Evolutionary conservation across 768 basidiomycete genomes (phyloP), one percentile per base, ranked within the genome.

Genomic region (Chiua virens): DNA sequence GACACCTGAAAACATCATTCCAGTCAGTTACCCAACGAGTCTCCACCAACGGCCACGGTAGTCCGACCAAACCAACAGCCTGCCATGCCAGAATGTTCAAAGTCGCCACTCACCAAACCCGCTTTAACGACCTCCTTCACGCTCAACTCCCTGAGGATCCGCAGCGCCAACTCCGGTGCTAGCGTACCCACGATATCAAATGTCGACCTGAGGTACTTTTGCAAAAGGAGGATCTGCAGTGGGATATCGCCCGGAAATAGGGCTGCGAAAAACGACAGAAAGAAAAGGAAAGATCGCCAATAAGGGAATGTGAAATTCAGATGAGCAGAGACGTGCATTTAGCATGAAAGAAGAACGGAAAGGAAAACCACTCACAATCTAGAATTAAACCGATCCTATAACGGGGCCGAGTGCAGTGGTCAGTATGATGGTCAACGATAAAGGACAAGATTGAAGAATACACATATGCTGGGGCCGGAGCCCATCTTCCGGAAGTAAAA

Each of bases 221-320:
- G 82, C 17, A 96, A 79, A 3, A 91, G 80, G 1, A 87, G 77
- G 39, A 95, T 91, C 65, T 93, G 92, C 7, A 89, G 75, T 11
- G 81, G 82, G 28, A 94, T 89, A 59, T 94, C 92, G 28, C 90
- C 89, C 0, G 92, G 92, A 55, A 90, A 75, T 68, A 86, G 83
- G 11, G 87, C 88, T 88, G 54, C 23, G 50, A 28, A 18, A 28
- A 37, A 42, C 5, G 50, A 44, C 40, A 47, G 43, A 23, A 50
- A 52, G 42, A 45, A 36, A 46, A 47, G 50, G 45, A 41, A 56
- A 46, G 27, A 55, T 42, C 25, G 47, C 37, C 34, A 25, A 44
- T 18, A 21, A 53, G 38, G 6, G 18, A 43, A 39, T 18, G 46
- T 13, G 35, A 42, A 2, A n/a, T 37, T 23, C 52, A 43, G 30